These are phyloP conservation scores for Aspergillus leporis DNA, from an alignment of 495 filamentous ascomycete species.

Conservation along the genomic window DNA sequence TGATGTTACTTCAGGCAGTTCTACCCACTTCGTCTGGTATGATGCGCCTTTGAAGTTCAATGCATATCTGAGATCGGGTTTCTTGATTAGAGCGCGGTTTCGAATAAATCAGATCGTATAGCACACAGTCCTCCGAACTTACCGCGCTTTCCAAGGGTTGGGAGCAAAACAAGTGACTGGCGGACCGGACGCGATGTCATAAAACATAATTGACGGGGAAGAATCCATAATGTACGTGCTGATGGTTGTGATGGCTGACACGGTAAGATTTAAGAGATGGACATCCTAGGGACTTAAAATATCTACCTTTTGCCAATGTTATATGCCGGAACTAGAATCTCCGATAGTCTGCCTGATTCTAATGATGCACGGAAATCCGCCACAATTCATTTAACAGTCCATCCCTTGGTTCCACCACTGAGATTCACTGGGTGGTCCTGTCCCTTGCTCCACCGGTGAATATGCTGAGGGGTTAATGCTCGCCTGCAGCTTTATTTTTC, in stretches of 20 bases:
- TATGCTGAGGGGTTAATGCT: background rate
- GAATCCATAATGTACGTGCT: background rate
- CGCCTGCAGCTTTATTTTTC: too few relatives aligned
- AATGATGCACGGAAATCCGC: too few relatives aligned
- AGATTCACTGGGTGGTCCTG: background rate
- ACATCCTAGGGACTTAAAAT: background rate
- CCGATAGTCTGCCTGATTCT: background rate
- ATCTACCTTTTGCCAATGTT: background rate
- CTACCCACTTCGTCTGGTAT: slow-evolving; percentile 55
- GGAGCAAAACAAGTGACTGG: slow-evolving; percentile 39
- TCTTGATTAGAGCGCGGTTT: background rate
- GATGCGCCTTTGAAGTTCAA: slow-evolving; percentile 60
- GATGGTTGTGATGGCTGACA: background rate
- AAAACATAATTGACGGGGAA: slow-evolving; percentile 42
- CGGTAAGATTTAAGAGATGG: background rate
- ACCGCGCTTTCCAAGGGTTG: slow-evolving; percentile 63
- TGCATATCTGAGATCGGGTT: slow-evolving; percentile 27
- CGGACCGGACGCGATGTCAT: slow-evolving; percentile 54
- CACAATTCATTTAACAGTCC: too few relatives aligned
- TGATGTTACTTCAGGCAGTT: slow-evolving; percentile 47
- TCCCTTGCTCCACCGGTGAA: background rate
- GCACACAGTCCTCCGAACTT: background rate
- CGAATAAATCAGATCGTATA: background rate
- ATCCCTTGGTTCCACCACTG: background rate
- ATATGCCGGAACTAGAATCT: too few relatives aligned